Evolutionary conservation across 495 filamentous ascomycete species (phyloP).

Genomic region (Penicillium maclennaniae): DNA sequence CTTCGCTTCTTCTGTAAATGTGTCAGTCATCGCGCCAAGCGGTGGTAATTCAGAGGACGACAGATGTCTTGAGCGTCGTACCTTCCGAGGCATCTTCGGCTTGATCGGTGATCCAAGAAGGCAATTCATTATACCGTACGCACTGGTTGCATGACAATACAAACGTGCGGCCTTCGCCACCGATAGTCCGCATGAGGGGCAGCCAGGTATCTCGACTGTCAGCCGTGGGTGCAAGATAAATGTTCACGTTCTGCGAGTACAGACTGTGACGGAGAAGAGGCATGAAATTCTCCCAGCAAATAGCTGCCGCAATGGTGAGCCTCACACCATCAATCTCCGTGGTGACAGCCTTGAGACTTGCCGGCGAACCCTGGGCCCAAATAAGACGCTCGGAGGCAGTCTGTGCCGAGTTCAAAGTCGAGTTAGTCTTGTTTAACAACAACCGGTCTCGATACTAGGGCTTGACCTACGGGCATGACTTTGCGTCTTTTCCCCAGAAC

Average conservation of each 20-base stretch:
- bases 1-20: neutral
- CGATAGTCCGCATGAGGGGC: conserved; percentile 75
- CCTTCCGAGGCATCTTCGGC: conserved; percentile 13
- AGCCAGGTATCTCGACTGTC: conserved; percentile 84
- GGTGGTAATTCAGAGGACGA: neutral
- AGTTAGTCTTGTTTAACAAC: neutral
- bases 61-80: neutral
- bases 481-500: conserved; percentile 85
- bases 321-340: conserved; percentile 74
- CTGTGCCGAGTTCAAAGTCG: conserved; percentile 25
- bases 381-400: conserved; percentile 68
- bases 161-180: conserved; percentile 75
- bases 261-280: conserved; percentile 75
- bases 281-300: conserved; percentile 99
- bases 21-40: neutral
- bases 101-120: conserved; percentile 48
- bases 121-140: conserved; percentile 54
- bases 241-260: conserved; percentile 87
- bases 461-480: conserved; percentile 71
- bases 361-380: conserved; percentile 84
- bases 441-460: too few relatives aligned
- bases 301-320: conserved; percentile 76
- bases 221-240: conserved; percentile 90
- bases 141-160: conserved; percentile 89
- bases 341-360: conserved; percentile 75